These are phyloP conservation scores for Hypoxylon sp. DNA, from an alignment of 2,329 filamentous ascomycete genomes.

Conservation along the genomic window DNA sequence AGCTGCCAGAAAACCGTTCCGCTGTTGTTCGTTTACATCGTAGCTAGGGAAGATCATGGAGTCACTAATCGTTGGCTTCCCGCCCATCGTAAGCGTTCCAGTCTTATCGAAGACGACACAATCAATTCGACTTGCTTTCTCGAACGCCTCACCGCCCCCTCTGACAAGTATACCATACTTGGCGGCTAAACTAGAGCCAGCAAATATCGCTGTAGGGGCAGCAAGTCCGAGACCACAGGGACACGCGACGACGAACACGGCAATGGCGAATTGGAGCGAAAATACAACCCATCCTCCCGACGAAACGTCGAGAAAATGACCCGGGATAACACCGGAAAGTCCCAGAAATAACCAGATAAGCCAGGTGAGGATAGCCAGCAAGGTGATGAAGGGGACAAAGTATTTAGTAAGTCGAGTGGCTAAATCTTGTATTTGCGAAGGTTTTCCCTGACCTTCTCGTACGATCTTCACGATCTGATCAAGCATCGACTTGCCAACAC, in stretches of 20 bases:
- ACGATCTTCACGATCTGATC: conserved; percentile 85
- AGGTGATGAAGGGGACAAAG: conserved; percentile 81
- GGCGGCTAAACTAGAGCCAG: conserved; percentile 84
- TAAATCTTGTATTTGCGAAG: conserved; percentile 81
- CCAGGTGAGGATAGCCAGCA: conserved; percentile 80
- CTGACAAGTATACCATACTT: conserved; percentile 86
- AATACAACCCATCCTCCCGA: conserved; percentile 79
- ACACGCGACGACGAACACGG: conserved; percentile 89
- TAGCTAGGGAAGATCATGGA: conserved; percentile 59
- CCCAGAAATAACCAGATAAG: conserved; percentile 78
- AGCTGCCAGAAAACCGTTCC: conserved; percentile 63
- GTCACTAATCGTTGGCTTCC: conserved; percentile 78
- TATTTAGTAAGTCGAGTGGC: conserved; percentile 81
- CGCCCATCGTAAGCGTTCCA: conserved; percentile 82
- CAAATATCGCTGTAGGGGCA: conserved; percentile 88
- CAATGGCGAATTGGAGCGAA: conserved; percentile 85
- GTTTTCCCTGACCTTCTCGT: conserved; percentile 81
- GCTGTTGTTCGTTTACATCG: conserved; percentile 43
- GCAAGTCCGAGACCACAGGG: conserved; percentile 87
- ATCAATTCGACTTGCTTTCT: conserved; percentile 83
- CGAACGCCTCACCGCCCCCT: conserved; percentile 87
- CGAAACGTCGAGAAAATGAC: conserved; percentile 67
- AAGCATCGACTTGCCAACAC: conserved; percentile 80
- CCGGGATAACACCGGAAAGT: conserved; percentile 69
- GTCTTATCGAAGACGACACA: conserved; percentile 92